Evolutionary conservation across 306 rosid species (phyloP).

Genomic region (Chamaecrista fasciculata): DNA sequence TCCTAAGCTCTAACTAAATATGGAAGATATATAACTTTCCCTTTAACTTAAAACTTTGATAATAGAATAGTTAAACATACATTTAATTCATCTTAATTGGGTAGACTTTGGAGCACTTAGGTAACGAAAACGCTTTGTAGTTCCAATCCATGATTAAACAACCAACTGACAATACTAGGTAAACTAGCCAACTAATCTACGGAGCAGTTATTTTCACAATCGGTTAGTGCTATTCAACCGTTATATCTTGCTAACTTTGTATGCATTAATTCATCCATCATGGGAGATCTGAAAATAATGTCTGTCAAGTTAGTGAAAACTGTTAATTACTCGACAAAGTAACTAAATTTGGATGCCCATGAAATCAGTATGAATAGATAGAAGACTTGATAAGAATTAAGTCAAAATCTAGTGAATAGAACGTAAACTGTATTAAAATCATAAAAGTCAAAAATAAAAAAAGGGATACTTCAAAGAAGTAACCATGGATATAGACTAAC

Average conservation of each 20-base stretch:
- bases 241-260: neutral
- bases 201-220: neutral
- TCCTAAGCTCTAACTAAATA: neutral
- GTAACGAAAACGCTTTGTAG: neutral
- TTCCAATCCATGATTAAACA: neutral
- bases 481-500: slow-evolving; percentile 43
- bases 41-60: neutral
- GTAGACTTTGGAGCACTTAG: neutral
- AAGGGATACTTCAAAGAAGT: neutral
- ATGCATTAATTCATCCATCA: neutral
- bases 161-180: neutral
- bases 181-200: slow-evolving; percentile 10
- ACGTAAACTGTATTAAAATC: neutral
- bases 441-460: neutral
- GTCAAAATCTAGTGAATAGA: neutral
- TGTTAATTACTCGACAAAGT: neutral
- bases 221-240: slow-evolving; percentile 11
- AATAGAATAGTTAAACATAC: neutral
- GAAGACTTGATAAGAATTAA: neutral
- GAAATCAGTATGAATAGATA: neutral
- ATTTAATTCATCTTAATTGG: neutral
- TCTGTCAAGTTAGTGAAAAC: slow-evolving; percentile 1
- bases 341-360: neutral
- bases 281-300: neutral
- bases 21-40: neutral